A percentile compares a stretch with the other conserved stretches of the same genome.
These are phyloP conservation scores for Pinus tabuliformis DNA, from an alignment of 75 land plant species.

Conservation along the genomic window DNA sequence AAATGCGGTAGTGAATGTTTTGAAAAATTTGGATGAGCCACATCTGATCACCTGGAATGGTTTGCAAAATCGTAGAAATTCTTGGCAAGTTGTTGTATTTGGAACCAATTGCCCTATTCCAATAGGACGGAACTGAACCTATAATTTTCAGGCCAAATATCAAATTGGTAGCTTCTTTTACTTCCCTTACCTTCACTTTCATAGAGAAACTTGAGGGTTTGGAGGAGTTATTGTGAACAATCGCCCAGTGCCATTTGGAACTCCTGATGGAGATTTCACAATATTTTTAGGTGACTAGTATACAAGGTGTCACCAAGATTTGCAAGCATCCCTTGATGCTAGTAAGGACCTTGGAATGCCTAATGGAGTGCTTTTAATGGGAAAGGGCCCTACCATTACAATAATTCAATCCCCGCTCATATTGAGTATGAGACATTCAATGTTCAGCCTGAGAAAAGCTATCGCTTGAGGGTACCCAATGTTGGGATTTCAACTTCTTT, in stretches of 20 bases:
- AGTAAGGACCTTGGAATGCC: conserved; percentile 24
- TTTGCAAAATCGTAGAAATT: conserved; percentile 59
- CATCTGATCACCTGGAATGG: conserved; percentile 85
- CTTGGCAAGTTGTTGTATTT: conserved; percentile 89
- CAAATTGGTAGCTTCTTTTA: conserved; percentile 92
- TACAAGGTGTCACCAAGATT: conserved; percentile 66
- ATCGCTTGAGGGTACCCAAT: too few species aligned
- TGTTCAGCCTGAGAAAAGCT: too few species aligned
- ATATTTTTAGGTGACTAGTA: conserved; percentile 88
- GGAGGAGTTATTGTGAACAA: conserved; percentile 67
- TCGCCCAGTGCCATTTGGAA: conserved; percentile 54
- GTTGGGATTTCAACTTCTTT: too few species aligned
- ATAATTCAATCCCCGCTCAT: too few species aligned
- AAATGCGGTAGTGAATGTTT: conserved; percentile 75
- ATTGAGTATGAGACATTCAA: too few species aligned
- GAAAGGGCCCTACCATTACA: too few species aligned
- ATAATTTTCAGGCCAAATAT: conserved; percentile 83
- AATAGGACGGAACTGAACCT: conserved; percentile 79
- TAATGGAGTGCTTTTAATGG: too few species aligned
- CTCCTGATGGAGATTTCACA: conserved; percentile 70
- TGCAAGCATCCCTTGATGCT: conserved; percentile 53
- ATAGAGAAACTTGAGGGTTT: conserved; percentile 80
- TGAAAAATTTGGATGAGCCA: conserved; percentile 71
- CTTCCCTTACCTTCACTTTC: conserved; percentile 69
- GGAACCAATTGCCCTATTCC: conserved; percentile 92